Base-by-base conservation (phyloP, 73 alveolate species). In the Tetrahymena thermophila region DNA sequence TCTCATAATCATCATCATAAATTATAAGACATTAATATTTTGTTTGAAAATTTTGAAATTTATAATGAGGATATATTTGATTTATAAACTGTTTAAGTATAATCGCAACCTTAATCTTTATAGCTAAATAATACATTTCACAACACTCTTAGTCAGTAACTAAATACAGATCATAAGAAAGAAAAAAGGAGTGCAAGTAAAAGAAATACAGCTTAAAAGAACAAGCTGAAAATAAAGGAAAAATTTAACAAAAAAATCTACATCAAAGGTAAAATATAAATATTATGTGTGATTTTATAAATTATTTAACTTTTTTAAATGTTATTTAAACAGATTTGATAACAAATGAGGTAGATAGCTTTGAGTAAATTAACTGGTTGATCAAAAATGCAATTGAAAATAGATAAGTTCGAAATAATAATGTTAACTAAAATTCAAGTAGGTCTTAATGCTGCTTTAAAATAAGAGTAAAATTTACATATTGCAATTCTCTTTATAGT, bases 41-140 rank as follows among this genome's bases (percentile, higher is more conserved):
- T 94, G 28, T 94, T 94, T 85, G 56, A 94, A 84, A 40, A 85
- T 58, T 96, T 97, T 31, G 99, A 97, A 89, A 97, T 97, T 28
- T 97, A 97, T 71, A 97, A 97, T 96, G 98, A 96, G 94, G 99
- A 97, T 17, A 97, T 97, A 10, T 97, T 94, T 96, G 99, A 97
- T 95, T 96, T 97, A 56, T 85, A 96, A 44, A 85, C 96, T n/a
- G 37, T 71, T 2, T 21, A n/a, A 10, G 37, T 71, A 71, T 28
- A 31, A 28, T n/a, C 89, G 4, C 11, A 71, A 21, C 89, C 89
- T 31, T 71, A 71, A 71, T 31, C 89, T 25, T 28, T 71, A 8
- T 25, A 71, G 11, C n/a, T 71, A 13, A 71, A 71, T 31, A 71
- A 71, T 71, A 71, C 89, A 71, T 71, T 71, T 71, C 89, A 71